A percentile compares a stretch with the other conserved stretches of the same genome.
These are phyloP conservation scores for Omphalotus olearius DNA, from an alignment of 1,284 basidiomycete genomes.

Conservation along the genomic window DNA sequence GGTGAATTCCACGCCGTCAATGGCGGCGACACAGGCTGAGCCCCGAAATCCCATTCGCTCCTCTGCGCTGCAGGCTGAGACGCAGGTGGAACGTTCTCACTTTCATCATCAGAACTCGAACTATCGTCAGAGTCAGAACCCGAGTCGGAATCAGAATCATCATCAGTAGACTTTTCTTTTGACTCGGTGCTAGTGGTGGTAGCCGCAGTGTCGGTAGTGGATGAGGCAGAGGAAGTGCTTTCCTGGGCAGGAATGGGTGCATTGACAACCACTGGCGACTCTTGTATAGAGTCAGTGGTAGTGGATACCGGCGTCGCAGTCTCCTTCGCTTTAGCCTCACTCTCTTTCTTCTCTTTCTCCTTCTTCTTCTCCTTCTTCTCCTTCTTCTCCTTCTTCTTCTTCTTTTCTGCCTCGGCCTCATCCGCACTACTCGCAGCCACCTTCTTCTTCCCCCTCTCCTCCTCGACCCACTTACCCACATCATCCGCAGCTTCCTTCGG, in stretches of 20 bases:
- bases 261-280: no score
- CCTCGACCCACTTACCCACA: slow-evolving; percentile 63
- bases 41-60: background rate
- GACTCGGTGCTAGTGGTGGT: background rate
- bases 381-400: slow-evolving; percentile 41
- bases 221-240: no score
- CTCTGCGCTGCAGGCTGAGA: background rate
- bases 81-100: slow-evolving; percentile 7
- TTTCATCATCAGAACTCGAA: slow-evolving; percentile 7
- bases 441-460: slow-evolving; percentile 64
- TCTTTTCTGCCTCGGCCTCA: slow-evolving; percentile 39
- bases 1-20: background rate
- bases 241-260: no score
- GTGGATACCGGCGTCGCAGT: background rate
- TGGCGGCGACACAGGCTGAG: background rate
- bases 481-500: slow-evolving; percentile 67
- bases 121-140: slow-evolving; percentile 5
- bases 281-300: background rate
- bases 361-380: slow-evolving; percentile 36
- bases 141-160: slow-evolving; percentile 6
- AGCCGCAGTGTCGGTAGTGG: background rate
- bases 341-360: slow-evolving; percentile 26
- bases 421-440: slow-evolving; percentile 54
- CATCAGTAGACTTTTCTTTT: slow-evolving; percentile 4
- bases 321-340: slow-evolving; percentile 18